phyloP scores from a whole-genome alignment of 352 stramenopile species.

The Phytophthora syringae region DNA sequence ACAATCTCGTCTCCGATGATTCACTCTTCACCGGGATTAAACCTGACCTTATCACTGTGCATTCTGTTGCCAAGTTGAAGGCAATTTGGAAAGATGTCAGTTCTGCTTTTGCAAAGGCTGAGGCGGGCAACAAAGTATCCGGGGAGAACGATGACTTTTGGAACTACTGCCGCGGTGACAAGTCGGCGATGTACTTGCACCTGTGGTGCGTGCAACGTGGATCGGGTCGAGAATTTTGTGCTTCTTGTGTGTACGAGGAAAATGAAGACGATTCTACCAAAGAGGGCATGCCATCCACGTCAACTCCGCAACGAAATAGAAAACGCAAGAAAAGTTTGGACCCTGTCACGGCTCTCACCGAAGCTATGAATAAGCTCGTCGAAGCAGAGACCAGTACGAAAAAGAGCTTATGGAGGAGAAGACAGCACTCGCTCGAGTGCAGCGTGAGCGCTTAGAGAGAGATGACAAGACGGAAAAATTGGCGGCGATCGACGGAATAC shows the following conservation, averaged over 20 bases:
- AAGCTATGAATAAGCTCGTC: not conserved
- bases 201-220: not conserved
- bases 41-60: not conserved
- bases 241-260: not conserved
- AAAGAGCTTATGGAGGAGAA: too few relatives aligned
- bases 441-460: too few relatives aligned
- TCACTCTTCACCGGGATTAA: not conserved
- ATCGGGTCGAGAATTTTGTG: not conserved
- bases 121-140: not conserved
- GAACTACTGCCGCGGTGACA: not conserved
- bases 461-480: too few relatives aligned
- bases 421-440: too few relatives aligned
- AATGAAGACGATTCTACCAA: not conserved
- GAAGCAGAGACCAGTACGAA: not conserved
- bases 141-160: not conserved
- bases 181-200: not conserved
- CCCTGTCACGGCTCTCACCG: not conserved
- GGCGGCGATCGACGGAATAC: too few relatives aligned
- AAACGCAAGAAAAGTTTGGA: not conserved
- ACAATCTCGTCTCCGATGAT: not conserved
- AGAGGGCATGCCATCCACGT: not conserved
- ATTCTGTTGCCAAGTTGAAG: not conserved
- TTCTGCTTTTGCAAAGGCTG: not conserved
- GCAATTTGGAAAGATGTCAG: slow-evolving; percentile 2
- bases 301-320: not conserved